Evolutionary conservation across 805 yeast species (phyloP).

Genomic region (Groenewaldozyma tartarivorans): DNA sequence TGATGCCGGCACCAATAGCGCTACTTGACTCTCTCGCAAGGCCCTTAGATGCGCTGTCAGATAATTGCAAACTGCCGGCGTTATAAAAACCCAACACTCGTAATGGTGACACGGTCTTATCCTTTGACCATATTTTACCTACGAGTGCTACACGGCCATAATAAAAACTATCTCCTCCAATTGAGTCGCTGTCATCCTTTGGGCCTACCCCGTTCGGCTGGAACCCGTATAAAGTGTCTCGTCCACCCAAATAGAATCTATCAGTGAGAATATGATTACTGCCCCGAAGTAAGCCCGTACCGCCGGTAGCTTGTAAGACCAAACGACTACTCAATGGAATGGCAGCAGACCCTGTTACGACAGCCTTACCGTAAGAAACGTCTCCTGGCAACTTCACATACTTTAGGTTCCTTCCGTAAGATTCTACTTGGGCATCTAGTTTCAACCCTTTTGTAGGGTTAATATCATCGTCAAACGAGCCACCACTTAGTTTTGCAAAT

Average conservation of each 20-base stretch:
- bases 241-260: slow-evolving; percentile 72
- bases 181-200: slow-evolving; percentile 39
- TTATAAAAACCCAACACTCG: slow-evolving; percentile 53
- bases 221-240: slow-evolving; percentile 41
- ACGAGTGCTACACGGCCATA: slow-evolving; percentile 47
- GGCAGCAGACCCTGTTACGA: slow-evolving; percentile 9
- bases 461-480: slow-evolving; percentile 28
- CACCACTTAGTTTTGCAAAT: slow-evolving; percentile 31
- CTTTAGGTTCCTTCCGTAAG: slow-evolving; percentile 19
- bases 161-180: slow-evolving; percentile 60
- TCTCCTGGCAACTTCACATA: slow-evolving; percentile 23
- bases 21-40: slow-evolving; percentile 16
- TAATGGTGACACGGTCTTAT: slow-evolving; percentile 35
- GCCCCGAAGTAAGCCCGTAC: slow-evolving; percentile 5
- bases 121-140: slow-evolving; percentile 47
- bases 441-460: slow-evolving; percentile 37
- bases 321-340: slow-evolving; percentile 2
- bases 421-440: slow-evolving; percentile 28
- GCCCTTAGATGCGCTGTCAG: not conserved
- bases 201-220: slow-evolving; percentile 57
- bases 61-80: slow-evolving; percentile 45
- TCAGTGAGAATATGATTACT: slow-evolving; percentile 48
- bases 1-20: slow-evolving; percentile 46
- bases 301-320: slow-evolving; percentile 1
- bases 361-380: slow-evolving; percentile 21